These are phyloP conservation scores for Pseudocercospora cruenta DNA, from an alignment of 2,329 filamentous ascomycete genomes.

Conservation along the genomic window DNA sequence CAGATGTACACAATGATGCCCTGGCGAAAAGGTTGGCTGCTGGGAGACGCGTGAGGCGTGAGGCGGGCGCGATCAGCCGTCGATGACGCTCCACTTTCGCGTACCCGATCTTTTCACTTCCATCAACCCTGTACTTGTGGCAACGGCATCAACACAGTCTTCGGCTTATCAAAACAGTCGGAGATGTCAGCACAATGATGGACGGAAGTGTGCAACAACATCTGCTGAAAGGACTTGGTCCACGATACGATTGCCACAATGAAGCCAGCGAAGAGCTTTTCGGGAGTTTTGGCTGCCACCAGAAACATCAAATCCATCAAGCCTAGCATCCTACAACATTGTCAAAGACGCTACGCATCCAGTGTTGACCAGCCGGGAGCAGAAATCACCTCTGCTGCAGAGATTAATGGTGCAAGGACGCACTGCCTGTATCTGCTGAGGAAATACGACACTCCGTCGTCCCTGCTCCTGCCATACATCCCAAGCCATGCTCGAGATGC, in stretches of 20 bases:
- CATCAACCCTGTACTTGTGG: not conserved
- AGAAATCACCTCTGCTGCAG: slow-evolving; percentile 37
- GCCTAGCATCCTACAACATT: not conserved
- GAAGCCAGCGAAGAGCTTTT: slow-evolving; percentile 15
- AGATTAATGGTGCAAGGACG: slow-evolving; percentile 58
- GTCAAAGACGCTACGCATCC: slow-evolving; percentile 25
- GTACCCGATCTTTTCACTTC: slow-evolving; percentile 1
- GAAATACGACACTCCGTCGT: slow-evolving; percentile 86
- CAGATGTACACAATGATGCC: not conserved
- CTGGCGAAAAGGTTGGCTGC: not conserved
- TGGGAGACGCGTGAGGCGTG: not conserved
- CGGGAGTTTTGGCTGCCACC: slow-evolving; percentile 1
- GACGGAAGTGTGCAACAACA: slow-evolving; percentile 9
- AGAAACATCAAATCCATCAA: slow-evolving; percentile 6
- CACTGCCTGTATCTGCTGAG: slow-evolving; percentile 66
- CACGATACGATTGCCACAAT: not conserved
- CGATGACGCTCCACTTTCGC: slow-evolving; percentile 12
- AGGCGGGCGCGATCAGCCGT: slow-evolving; percentile 1
- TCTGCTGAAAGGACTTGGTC: not conserved
- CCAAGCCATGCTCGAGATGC: slow-evolving; percentile 74
- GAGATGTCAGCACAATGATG: slow-evolving; percentile 8
- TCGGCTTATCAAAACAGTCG: not conserved
- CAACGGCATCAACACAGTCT: not conserved
- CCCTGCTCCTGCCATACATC: slow-evolving; percentile 82
- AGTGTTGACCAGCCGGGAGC: slow-evolving; percentile 31